Evolutionary conservation across 2,329 filamentous ascomycete genomes (phyloP).

Genomic region (Aureobasidium sp.): DNA sequence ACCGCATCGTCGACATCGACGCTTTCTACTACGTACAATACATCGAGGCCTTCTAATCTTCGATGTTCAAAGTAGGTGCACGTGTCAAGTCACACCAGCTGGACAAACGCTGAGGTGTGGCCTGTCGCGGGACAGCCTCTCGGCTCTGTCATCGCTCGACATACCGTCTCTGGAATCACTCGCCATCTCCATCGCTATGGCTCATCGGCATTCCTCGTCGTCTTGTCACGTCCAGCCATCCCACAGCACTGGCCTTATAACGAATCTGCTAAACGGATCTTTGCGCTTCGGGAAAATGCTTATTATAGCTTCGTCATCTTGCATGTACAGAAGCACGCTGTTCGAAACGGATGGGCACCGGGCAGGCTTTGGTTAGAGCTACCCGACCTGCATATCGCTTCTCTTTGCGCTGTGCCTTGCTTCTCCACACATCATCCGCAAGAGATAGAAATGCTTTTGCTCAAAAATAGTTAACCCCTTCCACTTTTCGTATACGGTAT

Average conservation of each 20-base stretch:
- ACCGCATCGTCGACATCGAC: neutral
- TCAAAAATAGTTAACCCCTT: neutral
- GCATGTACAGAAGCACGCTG: neutral
- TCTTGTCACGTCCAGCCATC: neutral
- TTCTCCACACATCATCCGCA: neutral
- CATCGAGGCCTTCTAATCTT: neutral
- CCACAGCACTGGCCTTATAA: no score
- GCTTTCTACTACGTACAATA: neutral
- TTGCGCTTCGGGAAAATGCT: neutral
- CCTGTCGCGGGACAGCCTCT: neutral
- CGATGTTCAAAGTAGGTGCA: neutral
- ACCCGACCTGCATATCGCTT: neutral
- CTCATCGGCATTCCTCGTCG: neutral
- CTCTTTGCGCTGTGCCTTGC: neutral
- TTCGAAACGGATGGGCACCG: neutral
- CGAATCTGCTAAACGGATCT: neutral
- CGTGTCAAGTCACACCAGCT: neutral
- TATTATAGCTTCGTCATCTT: neutral
- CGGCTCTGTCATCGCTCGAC: neutral
- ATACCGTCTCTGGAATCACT: neutral
- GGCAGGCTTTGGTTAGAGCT: neutral
- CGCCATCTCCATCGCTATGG: neutral
- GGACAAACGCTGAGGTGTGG: neutral
- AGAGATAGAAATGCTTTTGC: neutral
- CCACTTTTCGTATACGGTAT: no score